Base-by-base conservation (phyloP, 129 eudicot genomes). In the Saussurea involucrata region DNA sequence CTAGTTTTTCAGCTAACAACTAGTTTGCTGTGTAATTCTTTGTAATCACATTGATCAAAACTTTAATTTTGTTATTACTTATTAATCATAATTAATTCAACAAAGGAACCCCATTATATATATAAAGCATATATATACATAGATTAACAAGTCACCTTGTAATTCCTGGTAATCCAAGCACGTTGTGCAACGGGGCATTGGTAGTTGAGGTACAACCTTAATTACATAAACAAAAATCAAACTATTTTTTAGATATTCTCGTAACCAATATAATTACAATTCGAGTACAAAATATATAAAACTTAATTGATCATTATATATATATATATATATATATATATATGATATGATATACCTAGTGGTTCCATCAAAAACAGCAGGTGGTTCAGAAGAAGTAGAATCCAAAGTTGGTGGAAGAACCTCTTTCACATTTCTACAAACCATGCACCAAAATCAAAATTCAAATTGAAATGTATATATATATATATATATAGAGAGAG, bases 111-210 rank as follows among this genome's bases (percentile, higher is more conserved):
- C n/a, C n/a, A n/a, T n/a, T n/a, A n/a, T n/a, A n/a, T n/a, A n/a
- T n/a, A n/a, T 25, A 67, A 69, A 25, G 11, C 70, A 24, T 2
- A 49, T 4, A 64, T n/a, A n/a, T n/a, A n/a, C 20, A 57, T 25
- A 20, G 15, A 68, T 31, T 1, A 58, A 68, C 12, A 22, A 63
- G n/a, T 63, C 31, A 92, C 97, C 97, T 92, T 92, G 34, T 72
- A 86, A 78, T 92, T 92, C 85, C 96, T 86, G 80, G 90, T 83
- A 42, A 92, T 87, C 97, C 97, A 92, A n/a, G 80, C 89, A 64
- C 97, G 91, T 81, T 92, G 96, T 24, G 90, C 89, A 69, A 21
- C 90, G 13, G 96, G 97, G 79, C 97, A 92, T 22, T 24, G 28
- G 64, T 80, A 87, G 72, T 63, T 67, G 9, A 75, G 82, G 73